Conservation (phyloP, 768 basidiomycete genomes). For the Mycena pura region DNA sequence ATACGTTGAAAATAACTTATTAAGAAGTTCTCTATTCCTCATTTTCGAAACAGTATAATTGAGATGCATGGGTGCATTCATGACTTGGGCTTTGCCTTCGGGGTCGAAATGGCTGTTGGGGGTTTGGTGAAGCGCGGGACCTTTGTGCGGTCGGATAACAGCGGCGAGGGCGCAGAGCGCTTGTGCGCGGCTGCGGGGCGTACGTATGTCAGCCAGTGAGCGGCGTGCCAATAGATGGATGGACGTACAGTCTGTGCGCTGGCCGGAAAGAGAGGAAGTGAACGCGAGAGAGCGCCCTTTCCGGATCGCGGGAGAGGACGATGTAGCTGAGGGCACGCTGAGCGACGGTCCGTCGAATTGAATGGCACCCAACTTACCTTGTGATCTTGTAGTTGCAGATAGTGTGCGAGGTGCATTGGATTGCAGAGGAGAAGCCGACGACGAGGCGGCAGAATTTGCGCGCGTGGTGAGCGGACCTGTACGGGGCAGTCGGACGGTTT, state of each 20-base stretch:
- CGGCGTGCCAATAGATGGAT: background rate
- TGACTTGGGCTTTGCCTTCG: too few species aligned
- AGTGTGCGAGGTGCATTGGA: background rate
- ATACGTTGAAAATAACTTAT: too few species aligned
- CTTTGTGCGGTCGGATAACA: conserved; percentile 2
- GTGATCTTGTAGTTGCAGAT: background rate
- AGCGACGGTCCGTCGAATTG: background rate
- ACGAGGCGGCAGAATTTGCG: background rate
- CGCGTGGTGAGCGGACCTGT: background rate
- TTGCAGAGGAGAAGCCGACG: background rate
- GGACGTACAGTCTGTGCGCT: background rate
- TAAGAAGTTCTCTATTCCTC: too few species aligned
- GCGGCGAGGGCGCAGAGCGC: conserved; percentile 12
- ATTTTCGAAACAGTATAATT: too few species aligned
- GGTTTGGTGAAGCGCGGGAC: conserved; percentile 11
- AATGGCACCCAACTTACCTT: background rate
- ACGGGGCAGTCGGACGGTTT: background rate
- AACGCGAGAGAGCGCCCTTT: conserved; percentile 12
- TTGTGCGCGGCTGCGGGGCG: background rate
- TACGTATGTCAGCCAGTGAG: background rate
- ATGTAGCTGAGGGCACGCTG: background rate
- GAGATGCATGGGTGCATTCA: too few species aligned
- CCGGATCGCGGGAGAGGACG: background rate
- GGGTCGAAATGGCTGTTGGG: conserved; percentile 1
- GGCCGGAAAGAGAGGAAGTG: background rate